Evolutionary conservation across 176 grass and related monocot genomes (phyloP).

Genomic region (Eleusine coracana): DNA sequence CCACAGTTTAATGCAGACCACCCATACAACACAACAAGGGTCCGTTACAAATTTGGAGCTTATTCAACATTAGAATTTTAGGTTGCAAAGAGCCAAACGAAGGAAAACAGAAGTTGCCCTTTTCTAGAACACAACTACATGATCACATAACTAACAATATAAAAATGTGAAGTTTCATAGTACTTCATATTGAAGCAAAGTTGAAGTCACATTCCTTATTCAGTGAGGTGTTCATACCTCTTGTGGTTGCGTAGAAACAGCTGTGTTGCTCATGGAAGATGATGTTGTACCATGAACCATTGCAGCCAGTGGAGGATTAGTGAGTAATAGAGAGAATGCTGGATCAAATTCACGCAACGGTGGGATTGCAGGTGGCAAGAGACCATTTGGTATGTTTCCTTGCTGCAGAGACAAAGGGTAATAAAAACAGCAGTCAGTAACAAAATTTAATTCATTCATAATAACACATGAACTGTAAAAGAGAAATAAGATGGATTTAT

Average conservation of each 20-base stretch:
- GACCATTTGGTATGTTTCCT: constrained; percentile 48
- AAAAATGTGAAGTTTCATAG: background rate
- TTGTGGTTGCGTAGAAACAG: constrained; percentile 45
- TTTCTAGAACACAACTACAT: background rate
- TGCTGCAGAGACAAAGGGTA: constrained; percentile 49
- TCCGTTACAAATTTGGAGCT: background rate
- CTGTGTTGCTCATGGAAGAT: constrained; percentile 46
- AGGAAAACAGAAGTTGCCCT: background rate
- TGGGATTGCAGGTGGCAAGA: constrained; percentile 52
- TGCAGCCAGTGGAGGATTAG: constrained; percentile 52
- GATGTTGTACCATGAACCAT: constrained; percentile 45
- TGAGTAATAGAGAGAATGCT: constrained; percentile 62
- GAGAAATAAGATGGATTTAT: background rate
- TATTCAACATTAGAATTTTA: background rate
- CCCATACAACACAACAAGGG: background rate
- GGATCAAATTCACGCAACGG: constrained; percentile 67
- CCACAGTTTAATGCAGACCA: background rate
- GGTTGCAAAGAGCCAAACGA: background rate
- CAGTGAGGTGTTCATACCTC: constrained; percentile 47
- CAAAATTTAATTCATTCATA: background rate
- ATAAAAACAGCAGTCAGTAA: constrained; percentile 25
- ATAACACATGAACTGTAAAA: background rate
- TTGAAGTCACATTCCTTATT: background rate
- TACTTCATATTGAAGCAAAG: constrained; percentile 16
- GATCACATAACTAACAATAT: constrained; percentile 6